Conservation (phyloP, 2,329 filamentous ascomycete genomes). For the Chaetomiaceae sp. region DNA sequence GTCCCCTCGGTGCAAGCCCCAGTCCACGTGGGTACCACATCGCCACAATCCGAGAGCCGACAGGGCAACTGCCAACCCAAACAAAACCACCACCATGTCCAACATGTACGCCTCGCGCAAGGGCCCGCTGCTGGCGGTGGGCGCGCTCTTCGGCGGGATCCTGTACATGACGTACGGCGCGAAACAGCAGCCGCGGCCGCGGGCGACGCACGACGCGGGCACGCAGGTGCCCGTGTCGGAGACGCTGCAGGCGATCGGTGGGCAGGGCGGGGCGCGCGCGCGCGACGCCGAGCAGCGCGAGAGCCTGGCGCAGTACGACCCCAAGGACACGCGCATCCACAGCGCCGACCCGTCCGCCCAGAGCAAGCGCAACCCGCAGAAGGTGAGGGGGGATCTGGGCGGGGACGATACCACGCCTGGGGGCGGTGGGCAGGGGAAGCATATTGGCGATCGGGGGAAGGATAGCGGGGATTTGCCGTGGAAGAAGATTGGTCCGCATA, state of each 20-base stretch:
- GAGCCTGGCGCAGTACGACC: constrained; percentile 5
- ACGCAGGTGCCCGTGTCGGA: constrained; percentile 11
- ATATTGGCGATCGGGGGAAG: neutral
- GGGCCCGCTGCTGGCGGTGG: constrained; percentile 11
- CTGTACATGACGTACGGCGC: constrained; percentile 19
- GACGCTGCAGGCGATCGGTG: constrained; percentile 12
- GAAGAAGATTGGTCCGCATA: constrained; percentile 1
- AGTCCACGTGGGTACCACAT: too few relatives aligned
- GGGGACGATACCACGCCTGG: neutral
- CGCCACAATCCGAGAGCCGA: too few relatives aligned
- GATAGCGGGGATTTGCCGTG: neutral
- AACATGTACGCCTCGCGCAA: constrained; percentile 17
- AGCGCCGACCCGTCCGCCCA: constrained; percentile 5
- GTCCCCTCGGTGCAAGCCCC: too few relatives aligned
- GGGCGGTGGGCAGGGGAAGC: constrained; percentile 2
- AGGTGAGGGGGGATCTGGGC: constrained; percentile 21
- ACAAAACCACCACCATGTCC: constrained; percentile 7
- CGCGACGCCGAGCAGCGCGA: neutral
- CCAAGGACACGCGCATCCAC: constrained; percentile 13
- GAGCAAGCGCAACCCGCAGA: constrained; percentile 21
- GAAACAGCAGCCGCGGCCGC: constrained; percentile 17
- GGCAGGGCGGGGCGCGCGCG: constrained; percentile 15
- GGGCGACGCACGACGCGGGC: neutral
- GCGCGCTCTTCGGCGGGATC: constrained; percentile 13
- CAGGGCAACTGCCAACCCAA: too few relatives aligned